phyloP scores from a whole-genome alignment of 192 early-diverging fungal species.

The Backusella psychrophila region DNA sequence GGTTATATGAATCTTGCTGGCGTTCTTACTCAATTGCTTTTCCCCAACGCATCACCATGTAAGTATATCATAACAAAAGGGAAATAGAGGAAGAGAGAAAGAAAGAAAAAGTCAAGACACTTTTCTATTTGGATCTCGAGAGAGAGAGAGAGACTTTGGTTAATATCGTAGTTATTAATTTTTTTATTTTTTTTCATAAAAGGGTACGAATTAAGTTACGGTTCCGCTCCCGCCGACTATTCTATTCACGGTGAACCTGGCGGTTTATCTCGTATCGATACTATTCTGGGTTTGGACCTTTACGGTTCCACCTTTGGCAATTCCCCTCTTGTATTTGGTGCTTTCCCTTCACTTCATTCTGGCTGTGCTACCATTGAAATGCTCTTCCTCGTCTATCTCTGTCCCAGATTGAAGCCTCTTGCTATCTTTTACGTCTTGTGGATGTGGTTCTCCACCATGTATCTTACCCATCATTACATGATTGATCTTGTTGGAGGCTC shows the following conservation, averaged over 20 bases:
- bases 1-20: slow-evolving; percentile 65
- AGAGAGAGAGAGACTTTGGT: neutral
- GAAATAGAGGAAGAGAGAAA: neutral
- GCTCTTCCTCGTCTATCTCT: slow-evolving; percentile 51
- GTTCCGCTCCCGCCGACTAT: slow-evolving; percentile 57
- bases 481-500: slow-evolving; percentile 65
- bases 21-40: slow-evolving; percentile 62
- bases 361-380: slow-evolving; percentile 63
- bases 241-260: slow-evolving; percentile 65
- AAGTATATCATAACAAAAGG: slow-evolving; percentile 24
- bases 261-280: slow-evolving; percentile 63
- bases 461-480: slow-evolving; percentile 71
- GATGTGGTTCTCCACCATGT: slow-evolving; percentile 80
- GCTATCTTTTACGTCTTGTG: slow-evolving; percentile 55
- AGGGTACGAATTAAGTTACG: slow-evolving; percentile 69
- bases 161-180: neutral
- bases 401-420: slow-evolving; percentile 41
- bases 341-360: slow-evolving; percentile 71
- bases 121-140: neutral
- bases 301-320: slow-evolving; percentile 60
- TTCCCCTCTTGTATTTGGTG: slow-evolving; percentile 74
- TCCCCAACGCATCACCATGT: slow-evolving; percentile 70
- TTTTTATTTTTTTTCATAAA: neutral
- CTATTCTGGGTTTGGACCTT: slow-evolving; percentile 57
- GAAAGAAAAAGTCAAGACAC: neutral